Evolutionary conservation across 2,329 filamentous ascomycete species (phyloP).

Genomic region (Verticillium isaacii): DNA sequence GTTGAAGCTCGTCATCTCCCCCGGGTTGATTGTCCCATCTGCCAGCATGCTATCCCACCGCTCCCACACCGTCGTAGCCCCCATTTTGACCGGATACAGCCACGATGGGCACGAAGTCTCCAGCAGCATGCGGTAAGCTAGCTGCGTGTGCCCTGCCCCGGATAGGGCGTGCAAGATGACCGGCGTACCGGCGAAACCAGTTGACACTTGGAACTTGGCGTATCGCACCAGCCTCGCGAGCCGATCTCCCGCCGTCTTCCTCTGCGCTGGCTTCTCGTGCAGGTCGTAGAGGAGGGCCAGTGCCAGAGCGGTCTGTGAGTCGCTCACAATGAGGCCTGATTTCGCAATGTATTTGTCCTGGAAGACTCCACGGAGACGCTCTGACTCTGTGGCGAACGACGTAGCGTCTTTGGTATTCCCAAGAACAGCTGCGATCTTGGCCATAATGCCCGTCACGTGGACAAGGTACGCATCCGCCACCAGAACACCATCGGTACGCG

Average conservation of each 20-base stretch:
- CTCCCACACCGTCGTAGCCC: constrained; percentile 36
- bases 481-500: constrained; percentile 31
- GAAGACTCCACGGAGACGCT: constrained; percentile 15
- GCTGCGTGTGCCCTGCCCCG: constrained; percentile 15
- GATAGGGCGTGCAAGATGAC: constrained; percentile 15
- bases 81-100: constrained; percentile 33
- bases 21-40: constrained; percentile 29
- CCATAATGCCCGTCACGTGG: constrained; percentile 31
- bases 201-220: constrained; percentile 29
- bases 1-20: constrained; percentile 36
- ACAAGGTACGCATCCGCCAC: constrained; percentile 44
- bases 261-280: constrained; percentile 14
- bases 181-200: constrained; percentile 39
- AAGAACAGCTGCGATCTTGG: constrained; percentile 26
- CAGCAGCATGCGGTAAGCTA: constrained; percentile 30
- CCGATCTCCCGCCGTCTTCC: constrained; percentile 5
- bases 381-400: too few relatives aligned
- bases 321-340: constrained; percentile 23
- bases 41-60: constrained; percentile 34
- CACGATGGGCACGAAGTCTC: constrained; percentile 29
- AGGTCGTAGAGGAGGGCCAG: constrained; percentile 32
- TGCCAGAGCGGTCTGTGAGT: constrained; percentile 33
- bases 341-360: constrained; percentile 22
- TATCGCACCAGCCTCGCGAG: constrained; percentile 23
- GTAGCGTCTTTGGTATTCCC: constrained; percentile 1